A percentile compares a stretch with the other conserved stretches of the same genome.
Evolutionary conservation across 371 early-diverging fungal genomes (phyloP).

Genomic region (Mortierella sp.): DNA sequence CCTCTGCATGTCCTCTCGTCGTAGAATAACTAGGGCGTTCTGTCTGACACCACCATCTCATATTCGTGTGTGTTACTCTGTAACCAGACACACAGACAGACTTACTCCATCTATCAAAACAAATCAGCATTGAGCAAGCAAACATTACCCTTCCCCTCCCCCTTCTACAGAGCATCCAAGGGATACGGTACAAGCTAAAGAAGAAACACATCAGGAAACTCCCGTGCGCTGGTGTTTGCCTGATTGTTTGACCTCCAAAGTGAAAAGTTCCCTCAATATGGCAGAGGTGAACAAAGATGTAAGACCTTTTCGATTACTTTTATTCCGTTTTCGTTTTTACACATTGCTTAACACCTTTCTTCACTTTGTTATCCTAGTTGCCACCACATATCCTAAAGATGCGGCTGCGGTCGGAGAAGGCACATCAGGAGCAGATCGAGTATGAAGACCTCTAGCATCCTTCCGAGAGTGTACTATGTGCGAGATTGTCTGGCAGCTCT

Average conservation of each 20-base stretch:
- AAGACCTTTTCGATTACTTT: constrained; percentile 1
- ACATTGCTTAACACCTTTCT: background rate
- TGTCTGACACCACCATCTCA: too few relatives aligned
- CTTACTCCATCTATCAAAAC: too few relatives aligned
- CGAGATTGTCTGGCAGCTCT: too few relatives aligned
- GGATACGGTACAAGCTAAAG: background rate
- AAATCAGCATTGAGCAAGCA: too few relatives aligned
- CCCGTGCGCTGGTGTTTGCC: constrained; percentile 32
- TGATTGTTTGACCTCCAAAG: constrained; percentile 35
- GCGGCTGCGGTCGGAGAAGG: constrained; percentile 51
- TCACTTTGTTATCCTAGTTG: constrained; percentile 19
- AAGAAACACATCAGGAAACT: constrained; percentile 31
- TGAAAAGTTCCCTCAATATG: constrained; percentile 48
- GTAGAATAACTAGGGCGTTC: too few relatives aligned
- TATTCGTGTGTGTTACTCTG: too few relatives aligned
- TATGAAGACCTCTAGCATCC: too few relatives aligned
- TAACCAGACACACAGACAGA: too few relatives aligned
- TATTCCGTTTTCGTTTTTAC: background rate
- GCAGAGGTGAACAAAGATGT: constrained; percentile 52
- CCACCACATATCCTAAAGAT: constrained; percentile 53
- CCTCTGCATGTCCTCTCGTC: too few relatives aligned
- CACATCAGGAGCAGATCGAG: constrained; percentile 52
- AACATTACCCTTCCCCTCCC: background rate
- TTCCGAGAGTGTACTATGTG: too few relatives aligned
- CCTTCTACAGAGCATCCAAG: background rate